Evolutionary conservation across 192 early-diverging fungal genomes (phyloP).

Genomic region (Obelidium mucronatum): DNA sequence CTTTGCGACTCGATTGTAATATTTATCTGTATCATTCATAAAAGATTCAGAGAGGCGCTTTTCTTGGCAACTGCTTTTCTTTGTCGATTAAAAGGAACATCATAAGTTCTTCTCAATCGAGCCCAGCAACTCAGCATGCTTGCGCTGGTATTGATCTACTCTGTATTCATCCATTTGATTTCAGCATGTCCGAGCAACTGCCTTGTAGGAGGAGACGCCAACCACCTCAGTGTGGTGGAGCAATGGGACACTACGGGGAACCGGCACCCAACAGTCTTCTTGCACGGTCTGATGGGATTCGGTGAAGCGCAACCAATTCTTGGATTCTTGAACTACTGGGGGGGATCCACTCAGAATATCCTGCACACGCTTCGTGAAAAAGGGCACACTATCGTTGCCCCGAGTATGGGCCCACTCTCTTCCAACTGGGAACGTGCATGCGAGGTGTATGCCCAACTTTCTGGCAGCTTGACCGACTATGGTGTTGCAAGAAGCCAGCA

Average conservation of each 20-base stretch:
- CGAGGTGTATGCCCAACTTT: slow-evolving; percentile 39
- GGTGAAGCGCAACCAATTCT: slow-evolving; percentile 24
- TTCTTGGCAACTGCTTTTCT: no score
- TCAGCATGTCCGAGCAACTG: no score
- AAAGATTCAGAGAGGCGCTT: no score
- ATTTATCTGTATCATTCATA: no score
- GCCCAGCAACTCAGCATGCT: no score
- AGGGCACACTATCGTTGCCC: slow-evolving; percentile 24
- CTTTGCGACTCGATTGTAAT: no score
- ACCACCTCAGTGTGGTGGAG: no score
- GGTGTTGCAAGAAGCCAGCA: slow-evolving; percentile 24
- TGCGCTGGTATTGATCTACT: no score
- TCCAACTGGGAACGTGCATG: slow-evolving; percentile 44
- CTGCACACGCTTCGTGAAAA: slow-evolving; percentile 1
- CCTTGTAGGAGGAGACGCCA: no score
- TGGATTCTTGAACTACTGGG: slow-evolving; percentile 34
- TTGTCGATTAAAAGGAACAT: no score
- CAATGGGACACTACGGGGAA: slow-evolving; percentile 34
- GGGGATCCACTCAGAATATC: slow-evolving; percentile 31
- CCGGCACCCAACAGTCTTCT: slow-evolving; percentile 35
- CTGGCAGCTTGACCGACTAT: slow-evolving; percentile 31
- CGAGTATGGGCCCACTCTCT: slow-evolving; percentile 33
- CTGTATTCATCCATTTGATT: no score
- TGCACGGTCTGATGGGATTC: slow-evolving; percentile 40
- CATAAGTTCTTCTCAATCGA: no score